Base-by-base conservation (phyloP, 208 protist species). In the Phytomonas sp. region DNA sequence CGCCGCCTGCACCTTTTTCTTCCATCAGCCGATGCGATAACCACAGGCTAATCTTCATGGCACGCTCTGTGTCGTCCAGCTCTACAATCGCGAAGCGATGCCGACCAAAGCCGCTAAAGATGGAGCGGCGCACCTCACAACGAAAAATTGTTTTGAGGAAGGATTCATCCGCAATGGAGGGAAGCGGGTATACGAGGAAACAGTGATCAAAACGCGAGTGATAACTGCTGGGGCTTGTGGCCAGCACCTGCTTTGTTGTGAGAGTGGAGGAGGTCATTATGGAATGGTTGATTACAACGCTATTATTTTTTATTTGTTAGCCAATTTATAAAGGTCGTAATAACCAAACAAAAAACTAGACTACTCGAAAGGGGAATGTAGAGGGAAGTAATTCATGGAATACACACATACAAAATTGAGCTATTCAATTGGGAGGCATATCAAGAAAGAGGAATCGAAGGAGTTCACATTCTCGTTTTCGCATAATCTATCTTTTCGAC, bases 121-220 rank as follows among this genome's bases (percentile, higher is more conserved):
- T 67, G 60, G 75, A 82, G 1, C 87, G 83, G 15, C 13, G 0
- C 8, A 95, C 77, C 6, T 73, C 63, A 40, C 73, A 53, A 28
- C 82, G 67, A 68, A 95, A 91, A 23, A 93, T 68, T 4, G 81
- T 33, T 26, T 88, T 69, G 15, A 95, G 71, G 62, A 95, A 91
- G 13, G 82, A 75, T 28, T 88, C 77, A 51, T 95, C 89, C 0
- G 85, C 87, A 31, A 89, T 82, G 23, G 62, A 79, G 11, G 87
- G 84, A 23, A 95, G 17, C 11, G 82, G 80, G 71, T 92, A 91
- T 29, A 95, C 73, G 17, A 93, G 71, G 67, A 95, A 87, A 61
- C 70, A 83, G 3, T 61, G 73, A 11, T 11, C 59, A 31, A 32
- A 31, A 62, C 6, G 8, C 26, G 4, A 4, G 59, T 3, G n/a